Percentiles rank a stretch among this genome's conserved stretches.
phyloP scores from a whole-genome alignment of 1,284 basidiomycete genomes.

The Fistulinella cinereoalba region DNA sequence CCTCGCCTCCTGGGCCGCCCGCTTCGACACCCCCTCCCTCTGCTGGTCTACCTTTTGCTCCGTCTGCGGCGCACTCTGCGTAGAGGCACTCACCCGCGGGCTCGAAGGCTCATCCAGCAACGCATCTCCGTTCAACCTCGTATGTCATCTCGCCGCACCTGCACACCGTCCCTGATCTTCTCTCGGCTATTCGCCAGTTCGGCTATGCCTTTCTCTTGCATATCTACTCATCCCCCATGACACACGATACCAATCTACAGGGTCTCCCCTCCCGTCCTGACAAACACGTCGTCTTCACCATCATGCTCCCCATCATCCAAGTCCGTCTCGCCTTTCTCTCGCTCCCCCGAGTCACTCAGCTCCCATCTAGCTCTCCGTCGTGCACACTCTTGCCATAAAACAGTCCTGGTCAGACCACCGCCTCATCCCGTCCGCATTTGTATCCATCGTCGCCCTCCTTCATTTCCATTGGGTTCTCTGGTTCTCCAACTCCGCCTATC shows the following conservation, averaged over 20 bases:
- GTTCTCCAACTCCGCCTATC: constrained; percentile 50
- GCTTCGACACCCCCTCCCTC: constrained; percentile 56
- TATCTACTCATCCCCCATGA: constrained; percentile 63
- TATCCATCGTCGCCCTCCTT: constrained; percentile 53
- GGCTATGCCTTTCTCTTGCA: constrained; percentile 73
- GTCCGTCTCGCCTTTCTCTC: constrained; percentile 31
- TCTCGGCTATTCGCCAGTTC: constrained; percentile 42
- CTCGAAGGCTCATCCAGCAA: constrained; percentile 59
- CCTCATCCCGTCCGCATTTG: constrained; percentile 61
- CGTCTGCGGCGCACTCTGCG: constrained; percentile 59
- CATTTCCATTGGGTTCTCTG: constrained; percentile 67
- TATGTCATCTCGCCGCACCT: constrained; percentile 34
- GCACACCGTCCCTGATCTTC: not conserved
- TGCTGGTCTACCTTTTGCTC: constrained; percentile 72
- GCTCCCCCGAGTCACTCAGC: not conserved
- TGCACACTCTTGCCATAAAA: constrained; percentile 61
- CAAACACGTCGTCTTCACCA: constrained; percentile 62
- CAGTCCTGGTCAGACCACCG: constrained; percentile 59
- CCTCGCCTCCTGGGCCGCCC: constrained; percentile 46
- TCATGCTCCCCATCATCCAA: constrained; percentile 67
- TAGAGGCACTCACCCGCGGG: constrained; percentile 63
- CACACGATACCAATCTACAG: constrained; percentile 45
- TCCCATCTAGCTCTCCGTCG: constrained; percentile 49
- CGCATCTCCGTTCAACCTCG: constrained; percentile 64
- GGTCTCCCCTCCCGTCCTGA: constrained; percentile 59